phyloP scores from a whole-genome alignment of 2,329 filamentous ascomycete species.

The Rhinocladiella similis region DNA sequence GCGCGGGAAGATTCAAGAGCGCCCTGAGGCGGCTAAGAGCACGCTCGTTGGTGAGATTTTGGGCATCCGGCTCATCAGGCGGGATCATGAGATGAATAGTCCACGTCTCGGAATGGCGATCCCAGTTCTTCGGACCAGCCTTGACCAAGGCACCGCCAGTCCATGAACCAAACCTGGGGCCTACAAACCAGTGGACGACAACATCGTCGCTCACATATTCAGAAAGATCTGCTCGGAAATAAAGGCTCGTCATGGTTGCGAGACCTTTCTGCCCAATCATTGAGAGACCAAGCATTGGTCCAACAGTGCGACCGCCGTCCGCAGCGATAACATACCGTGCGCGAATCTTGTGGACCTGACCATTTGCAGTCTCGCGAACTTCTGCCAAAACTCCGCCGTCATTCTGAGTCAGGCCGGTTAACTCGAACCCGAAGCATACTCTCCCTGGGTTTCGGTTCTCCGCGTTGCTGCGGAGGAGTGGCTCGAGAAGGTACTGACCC shows the following conservation, averaged over 20 bases:
- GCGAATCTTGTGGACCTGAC: slow-evolving; percentile 17
- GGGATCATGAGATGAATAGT: neutral
- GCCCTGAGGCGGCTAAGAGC: slow-evolving; percentile 29
- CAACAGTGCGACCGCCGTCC: slow-evolving; percentile 33
- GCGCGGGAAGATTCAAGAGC: slow-evolving; percentile 32
- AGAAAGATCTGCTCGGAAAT: slow-evolving; percentile 31
- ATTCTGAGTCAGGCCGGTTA: slow-evolving; percentile 26
- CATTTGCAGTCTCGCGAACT: slow-evolving; percentile 18
- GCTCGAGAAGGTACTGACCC: slow-evolving; percentile 39
- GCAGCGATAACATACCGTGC: slow-evolving; percentile 35
- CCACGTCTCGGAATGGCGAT: neutral
- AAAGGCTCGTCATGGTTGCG: slow-evolving; percentile 32
- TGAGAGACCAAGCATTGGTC: slow-evolving; percentile 31
- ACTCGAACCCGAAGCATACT: slow-evolving; percentile 31
- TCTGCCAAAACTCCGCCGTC: slow-evolving; percentile 24
- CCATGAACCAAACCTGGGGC: slow-evolving; percentile 12
- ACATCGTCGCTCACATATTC: slow-evolving; percentile 28
- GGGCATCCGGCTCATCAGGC: neutral
- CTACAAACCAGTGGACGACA: slow-evolving; percentile 19
- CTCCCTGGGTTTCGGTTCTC: slow-evolving; percentile 33
- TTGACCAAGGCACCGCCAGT: slow-evolving; percentile 24
- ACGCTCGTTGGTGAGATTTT: slow-evolving; percentile 14
- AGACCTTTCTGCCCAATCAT: slow-evolving; percentile 34
- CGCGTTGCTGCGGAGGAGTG: slow-evolving; percentile 33
- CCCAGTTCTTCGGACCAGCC: slow-evolving; percentile 1